Percentiles rank a stretch among this genome's conserved stretches.
These are phyloP conservation scores for Sordaria brevicollis DNA, from an alignment of 495 filamentous ascomycete species.

Conservation along the genomic window DNA sequence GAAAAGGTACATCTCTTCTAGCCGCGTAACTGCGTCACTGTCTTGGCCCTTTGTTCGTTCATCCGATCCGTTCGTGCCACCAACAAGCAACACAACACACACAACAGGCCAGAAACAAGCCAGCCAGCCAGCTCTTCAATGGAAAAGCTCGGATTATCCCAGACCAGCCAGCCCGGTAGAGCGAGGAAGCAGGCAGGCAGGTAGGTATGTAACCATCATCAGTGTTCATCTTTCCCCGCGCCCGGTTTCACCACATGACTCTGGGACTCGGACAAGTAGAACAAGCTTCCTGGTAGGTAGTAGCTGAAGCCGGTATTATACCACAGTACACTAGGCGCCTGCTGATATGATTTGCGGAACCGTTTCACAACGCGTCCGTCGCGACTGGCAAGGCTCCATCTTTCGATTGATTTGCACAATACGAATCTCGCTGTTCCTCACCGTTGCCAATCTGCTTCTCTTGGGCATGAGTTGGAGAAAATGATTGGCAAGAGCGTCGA, in stretches of 20 bases:
- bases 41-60: background rate
- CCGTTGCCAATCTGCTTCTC: no score
- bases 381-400: background rate
- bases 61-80: background rate
- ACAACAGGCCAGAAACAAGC: background rate
- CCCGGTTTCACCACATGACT: background rate
- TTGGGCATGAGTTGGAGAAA: background rate
- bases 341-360: background rate
- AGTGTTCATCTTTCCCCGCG: background rate
- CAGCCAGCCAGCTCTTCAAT: background rate
- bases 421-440: background rate
- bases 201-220: background rate
- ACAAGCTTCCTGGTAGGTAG: no score
- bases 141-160: background rate
- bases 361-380: background rate
- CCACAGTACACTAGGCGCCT: background rate
- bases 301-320: background rate
- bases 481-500: background rate
- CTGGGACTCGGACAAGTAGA: background rate
- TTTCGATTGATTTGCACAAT: background rate
- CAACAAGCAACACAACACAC: no score
- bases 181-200: no score
- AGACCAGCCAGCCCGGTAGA: no score
- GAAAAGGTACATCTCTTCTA: background rate
- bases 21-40: background rate